Conservation (phyloP, 2,329 filamentous ascomycete genomes). For the Coniochaeta pulveracea region DNA sequence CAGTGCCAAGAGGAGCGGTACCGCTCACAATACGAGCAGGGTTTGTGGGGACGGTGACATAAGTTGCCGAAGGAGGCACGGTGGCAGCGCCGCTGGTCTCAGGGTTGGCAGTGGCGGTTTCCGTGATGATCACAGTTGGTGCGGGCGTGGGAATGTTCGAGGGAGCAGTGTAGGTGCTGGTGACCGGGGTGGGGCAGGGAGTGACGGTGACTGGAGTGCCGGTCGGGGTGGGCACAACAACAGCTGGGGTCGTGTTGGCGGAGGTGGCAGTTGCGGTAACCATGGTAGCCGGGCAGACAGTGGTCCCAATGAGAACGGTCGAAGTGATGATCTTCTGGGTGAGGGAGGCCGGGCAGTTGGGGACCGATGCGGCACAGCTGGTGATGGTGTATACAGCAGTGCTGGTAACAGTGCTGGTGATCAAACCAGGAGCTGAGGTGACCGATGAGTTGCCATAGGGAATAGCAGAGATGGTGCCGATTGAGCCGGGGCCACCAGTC, state of each 20-base stretch:
- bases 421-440: conserved; percentile 4
- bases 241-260: conserved; percentile 6
- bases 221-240: conserved; percentile 6
- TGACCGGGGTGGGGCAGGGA: conserved; percentile 11
- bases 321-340: conserved; percentile 16
- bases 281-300: conserved; percentile 14
- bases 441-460: not conserved
- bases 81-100: not conserved
- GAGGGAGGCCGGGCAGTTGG: conserved; percentile 17
- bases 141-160: conserved; percentile 8
- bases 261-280: conserved; percentile 5
- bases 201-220: conserved; percentile 12
- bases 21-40: not conserved
- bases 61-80: not conserved
- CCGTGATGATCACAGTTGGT: conserved; percentile 10
- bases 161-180: conserved; percentile 13
- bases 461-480: not conserved
- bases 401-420: conserved; percentile 13
- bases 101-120: conserved; percentile 6
- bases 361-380: conserved; percentile 15
- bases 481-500: not conserved
- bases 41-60: not conserved
- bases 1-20: conserved; percentile 1
- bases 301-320: conserved; percentile 13
- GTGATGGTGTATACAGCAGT: conserved; percentile 19